These are phyloP conservation scores for Thozetella sp. DNA, from an alignment of 495 filamentous ascomycete species.

Conservation along the genomic window DNA sequence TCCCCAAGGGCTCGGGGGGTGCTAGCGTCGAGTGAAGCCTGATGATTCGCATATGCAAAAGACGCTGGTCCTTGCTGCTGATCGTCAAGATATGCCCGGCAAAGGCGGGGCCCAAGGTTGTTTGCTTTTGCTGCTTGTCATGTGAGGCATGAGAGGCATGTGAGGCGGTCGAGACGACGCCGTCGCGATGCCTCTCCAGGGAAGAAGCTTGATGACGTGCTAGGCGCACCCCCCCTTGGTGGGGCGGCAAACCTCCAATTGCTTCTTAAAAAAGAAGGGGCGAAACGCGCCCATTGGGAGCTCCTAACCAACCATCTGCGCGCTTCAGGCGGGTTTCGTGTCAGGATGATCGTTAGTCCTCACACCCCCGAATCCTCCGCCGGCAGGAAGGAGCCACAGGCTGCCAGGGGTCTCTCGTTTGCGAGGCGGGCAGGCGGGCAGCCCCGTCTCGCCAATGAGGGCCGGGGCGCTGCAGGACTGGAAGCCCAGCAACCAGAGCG, in stretches of 20 bases:
- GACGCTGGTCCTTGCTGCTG: neutral
- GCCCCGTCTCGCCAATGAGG: constrained; percentile 3
- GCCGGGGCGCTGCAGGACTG: constrained; percentile 5
- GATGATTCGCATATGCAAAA: neutral
- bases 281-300: constrained; percentile 25
- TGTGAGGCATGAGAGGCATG: neutral
- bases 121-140: neutral
- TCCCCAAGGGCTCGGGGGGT: too few relatives aligned
- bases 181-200: too few relatives aligned
- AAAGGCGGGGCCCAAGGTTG: neutral
- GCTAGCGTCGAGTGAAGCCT: neutral
- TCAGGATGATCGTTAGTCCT: constrained; percentile 12
- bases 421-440: constrained; percentile 3
- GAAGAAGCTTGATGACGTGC: neutral
- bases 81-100: neutral
- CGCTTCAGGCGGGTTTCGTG: constrained; percentile 32
- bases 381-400: constrained; percentile 8
- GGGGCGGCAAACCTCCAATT: neutral
- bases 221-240: neutral
- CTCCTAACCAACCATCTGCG: constrained; percentile 28
- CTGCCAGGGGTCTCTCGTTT: constrained; percentile 18
- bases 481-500: constrained; percentile 11
- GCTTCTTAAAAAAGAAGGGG: constrained; percentile 3
- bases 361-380: constrained; percentile 8
- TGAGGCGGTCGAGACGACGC: too few relatives aligned